Evolutionary conservation across 768 basidiomycete species (phyloP).

Genomic region (Tricholoma bakamatsutake): DNA sequence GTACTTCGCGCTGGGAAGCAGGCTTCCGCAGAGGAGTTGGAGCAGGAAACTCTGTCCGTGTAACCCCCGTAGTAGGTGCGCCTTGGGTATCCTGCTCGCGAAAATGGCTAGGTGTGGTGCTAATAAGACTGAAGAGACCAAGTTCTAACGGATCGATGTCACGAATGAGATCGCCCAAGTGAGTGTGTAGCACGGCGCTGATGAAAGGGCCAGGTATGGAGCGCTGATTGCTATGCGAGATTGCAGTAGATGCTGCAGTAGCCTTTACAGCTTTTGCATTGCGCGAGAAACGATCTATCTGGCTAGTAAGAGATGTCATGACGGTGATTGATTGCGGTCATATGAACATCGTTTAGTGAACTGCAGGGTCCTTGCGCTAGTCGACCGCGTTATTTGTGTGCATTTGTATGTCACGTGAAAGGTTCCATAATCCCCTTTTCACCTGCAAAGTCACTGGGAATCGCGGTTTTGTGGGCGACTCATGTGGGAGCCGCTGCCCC

Average conservation of each 20-base stretch:
- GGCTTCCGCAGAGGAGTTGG: constrained; percentile 63
- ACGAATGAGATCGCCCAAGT: constrained; percentile 72
- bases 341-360: too few species aligned
- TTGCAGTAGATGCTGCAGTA: constrained; percentile 30
- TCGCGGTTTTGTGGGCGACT: background rate
- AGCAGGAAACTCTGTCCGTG: constrained; percentile 60
- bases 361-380: too few species aligned
- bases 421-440: background rate
- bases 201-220: constrained; percentile 47
- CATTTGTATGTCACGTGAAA: background rate
- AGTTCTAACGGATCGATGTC: constrained; percentile 75
- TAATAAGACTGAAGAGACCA: constrained; percentile 63
- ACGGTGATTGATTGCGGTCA: background rate
- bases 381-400: background rate
- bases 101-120: constrained; percentile 18
- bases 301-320: constrained; percentile 58
- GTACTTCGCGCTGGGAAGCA: constrained; percentile 30
- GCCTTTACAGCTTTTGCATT: constrained; percentile 47
- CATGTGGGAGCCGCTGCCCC: constrained; percentile 51
- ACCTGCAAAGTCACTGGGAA: background rate
- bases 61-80: constrained; percentile 34
- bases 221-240: constrained; percentile 1
- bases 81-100: constrained; percentile 29
- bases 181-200: constrained; percentile 53
- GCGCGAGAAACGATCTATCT: constrained; percentile 58